These are phyloP conservation scores for Durotheca rogersii DNA, from an alignment of 495 filamentous ascomycete species.

Conservation along the genomic window DNA sequence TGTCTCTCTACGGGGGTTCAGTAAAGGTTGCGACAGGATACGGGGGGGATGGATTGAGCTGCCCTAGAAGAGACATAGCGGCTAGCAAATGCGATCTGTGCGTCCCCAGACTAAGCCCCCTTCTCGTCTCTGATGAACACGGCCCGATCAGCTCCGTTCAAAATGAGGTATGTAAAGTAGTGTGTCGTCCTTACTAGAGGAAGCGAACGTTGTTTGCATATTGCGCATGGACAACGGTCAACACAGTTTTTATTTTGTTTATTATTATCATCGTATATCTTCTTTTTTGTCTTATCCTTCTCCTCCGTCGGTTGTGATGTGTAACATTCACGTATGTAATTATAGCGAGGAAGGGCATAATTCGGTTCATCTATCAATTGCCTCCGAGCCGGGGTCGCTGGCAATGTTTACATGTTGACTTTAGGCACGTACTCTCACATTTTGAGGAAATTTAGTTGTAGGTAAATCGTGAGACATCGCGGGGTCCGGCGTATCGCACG, in stretches of 20 bases:
- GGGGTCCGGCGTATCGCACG: no score
- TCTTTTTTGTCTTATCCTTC: neutral
- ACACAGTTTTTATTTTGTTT: neutral
- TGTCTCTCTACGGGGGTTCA: slow-evolving; percentile 13
- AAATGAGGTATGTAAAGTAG: neutral
- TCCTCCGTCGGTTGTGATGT: neutral
- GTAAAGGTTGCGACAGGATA: slow-evolving; percentile 30
- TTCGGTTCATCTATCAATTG: neutral
- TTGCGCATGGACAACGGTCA: neutral
- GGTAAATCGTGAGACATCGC: no score
- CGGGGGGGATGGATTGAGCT: slow-evolving; percentile 15
- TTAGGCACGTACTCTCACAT: no score
- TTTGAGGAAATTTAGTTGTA: no score
- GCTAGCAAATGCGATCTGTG: slow-evolving; percentile 12
- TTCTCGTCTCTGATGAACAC: neutral
- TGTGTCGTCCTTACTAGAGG: neutral
- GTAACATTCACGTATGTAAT: neutral
- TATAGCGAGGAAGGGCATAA: neutral
- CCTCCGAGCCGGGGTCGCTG: neutral
- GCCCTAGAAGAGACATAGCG: slow-evolving; percentile 18
- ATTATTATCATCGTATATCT: no score
- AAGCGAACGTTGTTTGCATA: neutral
- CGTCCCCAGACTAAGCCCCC: neutral
- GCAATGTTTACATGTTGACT: neutral
- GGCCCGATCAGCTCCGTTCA: neutral